Base-by-base conservation (phyloP, 306 rosid genomes). In the Sicyos edulis region DNA sequence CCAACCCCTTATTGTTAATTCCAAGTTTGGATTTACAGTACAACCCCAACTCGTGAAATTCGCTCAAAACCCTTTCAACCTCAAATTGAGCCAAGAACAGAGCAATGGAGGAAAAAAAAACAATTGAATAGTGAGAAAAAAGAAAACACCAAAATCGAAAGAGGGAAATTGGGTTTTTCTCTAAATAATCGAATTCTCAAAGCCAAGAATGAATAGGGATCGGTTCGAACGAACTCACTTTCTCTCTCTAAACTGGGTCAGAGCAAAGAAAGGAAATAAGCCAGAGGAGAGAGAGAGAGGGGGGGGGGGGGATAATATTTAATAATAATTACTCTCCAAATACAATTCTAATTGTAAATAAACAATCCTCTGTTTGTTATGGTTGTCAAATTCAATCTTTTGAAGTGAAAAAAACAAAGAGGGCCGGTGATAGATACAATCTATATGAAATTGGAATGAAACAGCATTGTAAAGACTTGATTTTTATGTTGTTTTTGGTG, bases 31-130 rank as follows among this genome's bases (percentile, higher is more conserved):
- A 83, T 86, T 45, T 82, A 70, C 59, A 59, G 53, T 56, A 53
- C 53, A 72, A 40, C 24, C 74, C 72, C 77, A 45, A 77, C 34
- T 44, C 59, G 1, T 12, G 16, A 55, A 64, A 42, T 19, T 29
- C 79, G 44, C 83, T 75, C 80, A 88, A 93, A 90, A 91, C 99
- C 99, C 84, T 88, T 84, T 81, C 54, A 12, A 22, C 55, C 75
- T 60, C 72, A 77, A 74, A 67, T 55, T 37, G 40, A 50, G 22
- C 47, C 0, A 51, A 82, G 81, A 90, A 88, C 96, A 90, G 97
- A 88, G 96, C 95, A 86, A 85, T 66, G 32, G 13, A 47, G 8
- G 13, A 47, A 1, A 40, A 40, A 40, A 60, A 52, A 55, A 76
- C 67, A 68, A 79, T 17, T 40, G n/a, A 24, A 77, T 76, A 78